These are phyloP conservation scores for Castanea mollissima DNA, from an alignment of 306 rosid species.

Conservation along the genomic window DNA sequence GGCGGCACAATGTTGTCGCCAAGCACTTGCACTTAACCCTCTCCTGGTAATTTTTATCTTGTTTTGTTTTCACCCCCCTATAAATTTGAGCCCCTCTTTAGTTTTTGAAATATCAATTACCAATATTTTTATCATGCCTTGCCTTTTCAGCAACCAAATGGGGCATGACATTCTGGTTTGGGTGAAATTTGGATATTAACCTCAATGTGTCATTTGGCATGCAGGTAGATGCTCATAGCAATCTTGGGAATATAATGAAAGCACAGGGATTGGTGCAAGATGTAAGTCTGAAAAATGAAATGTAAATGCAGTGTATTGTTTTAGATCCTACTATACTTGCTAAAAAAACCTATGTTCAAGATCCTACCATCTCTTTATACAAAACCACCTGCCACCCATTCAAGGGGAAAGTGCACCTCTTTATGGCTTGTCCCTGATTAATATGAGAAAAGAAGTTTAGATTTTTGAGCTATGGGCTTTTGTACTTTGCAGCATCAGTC, in stretches of 20 bases:
- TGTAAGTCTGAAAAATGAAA: slow-evolving; percentile 40
- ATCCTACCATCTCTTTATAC: not conserved
- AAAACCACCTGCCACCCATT: too few relatives aligned
- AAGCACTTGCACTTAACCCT: slow-evolving; percentile 95
- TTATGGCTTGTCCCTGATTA: not conserved
- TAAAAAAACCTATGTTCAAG: too few relatives aligned
- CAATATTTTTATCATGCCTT: too few relatives aligned
- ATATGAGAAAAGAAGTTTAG: not conserved
- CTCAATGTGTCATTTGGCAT: not conserved
- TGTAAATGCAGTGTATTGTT: not conserved
- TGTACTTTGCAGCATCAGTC: slow-evolving; percentile 2
- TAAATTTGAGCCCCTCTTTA: too few relatives aligned
- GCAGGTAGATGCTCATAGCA: slow-evolving; percentile 69
- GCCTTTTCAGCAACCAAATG: too few relatives aligned
- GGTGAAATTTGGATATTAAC: too few relatives aligned
- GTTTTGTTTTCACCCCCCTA: too few relatives aligned
- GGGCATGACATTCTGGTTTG: too few relatives aligned
- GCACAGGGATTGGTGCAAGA: slow-evolving; percentile 82
- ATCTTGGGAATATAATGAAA: slow-evolving; percentile 69
- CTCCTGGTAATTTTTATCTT: slow-evolving; percentile 50
- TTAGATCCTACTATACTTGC: not conserved
- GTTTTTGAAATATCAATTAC: too few relatives aligned
- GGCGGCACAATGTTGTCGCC: slow-evolving; percentile 98
- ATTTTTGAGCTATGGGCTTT: not conserved
- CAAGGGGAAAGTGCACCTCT: not conserved